Evolutionary conservation across 495 filamentous ascomycete species (phyloP).

Genomic region (Neurospora sp.): DNA sequence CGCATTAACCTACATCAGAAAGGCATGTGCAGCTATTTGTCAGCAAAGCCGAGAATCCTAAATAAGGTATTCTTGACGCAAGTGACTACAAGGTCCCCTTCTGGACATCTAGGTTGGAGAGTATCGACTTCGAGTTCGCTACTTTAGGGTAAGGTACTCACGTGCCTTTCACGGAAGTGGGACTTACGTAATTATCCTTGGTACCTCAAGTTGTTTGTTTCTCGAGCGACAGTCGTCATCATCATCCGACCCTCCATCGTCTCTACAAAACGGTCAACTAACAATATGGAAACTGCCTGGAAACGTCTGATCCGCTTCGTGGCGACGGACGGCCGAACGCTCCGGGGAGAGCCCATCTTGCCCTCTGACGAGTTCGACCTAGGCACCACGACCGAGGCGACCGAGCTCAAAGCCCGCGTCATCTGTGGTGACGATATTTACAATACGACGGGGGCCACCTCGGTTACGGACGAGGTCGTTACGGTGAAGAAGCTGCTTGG

Average conservation of each 20-base stretch:
- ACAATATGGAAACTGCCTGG: constrained; percentile 26
- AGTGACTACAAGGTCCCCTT: no score
- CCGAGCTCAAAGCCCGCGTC: constrained; percentile 28
- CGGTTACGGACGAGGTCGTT: constrained; percentile 25
- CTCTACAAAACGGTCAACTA: not conserved
- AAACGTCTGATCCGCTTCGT: constrained; percentile 41
- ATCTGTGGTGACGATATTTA: constrained; percentile 32
- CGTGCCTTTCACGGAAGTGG: no score
- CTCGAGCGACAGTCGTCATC: not conserved
- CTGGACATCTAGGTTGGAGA: no score
- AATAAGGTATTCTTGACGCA: no score
- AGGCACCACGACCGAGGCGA: constrained; percentile 27
- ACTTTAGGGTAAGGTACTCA: no score
- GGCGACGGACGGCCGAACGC: constrained; percentile 31
- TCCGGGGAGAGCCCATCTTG: constrained; percentile 40
- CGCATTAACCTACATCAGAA: no score
- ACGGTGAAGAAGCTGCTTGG: constrained; percentile 27
- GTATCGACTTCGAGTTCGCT: no score
- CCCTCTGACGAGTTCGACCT: constrained; percentile 29
- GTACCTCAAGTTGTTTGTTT: not conserved
- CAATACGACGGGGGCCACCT: constrained; percentile 24
- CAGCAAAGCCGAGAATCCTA: no score
- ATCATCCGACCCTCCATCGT: not conserved
- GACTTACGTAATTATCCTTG: not conserved
- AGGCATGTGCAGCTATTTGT: no score